Evolutionary conservation across 2,329 filamentous ascomycete genomes (phyloP), one percentile per base, ranked within the genome.

Genomic region (Penicillium sp.): DNA sequence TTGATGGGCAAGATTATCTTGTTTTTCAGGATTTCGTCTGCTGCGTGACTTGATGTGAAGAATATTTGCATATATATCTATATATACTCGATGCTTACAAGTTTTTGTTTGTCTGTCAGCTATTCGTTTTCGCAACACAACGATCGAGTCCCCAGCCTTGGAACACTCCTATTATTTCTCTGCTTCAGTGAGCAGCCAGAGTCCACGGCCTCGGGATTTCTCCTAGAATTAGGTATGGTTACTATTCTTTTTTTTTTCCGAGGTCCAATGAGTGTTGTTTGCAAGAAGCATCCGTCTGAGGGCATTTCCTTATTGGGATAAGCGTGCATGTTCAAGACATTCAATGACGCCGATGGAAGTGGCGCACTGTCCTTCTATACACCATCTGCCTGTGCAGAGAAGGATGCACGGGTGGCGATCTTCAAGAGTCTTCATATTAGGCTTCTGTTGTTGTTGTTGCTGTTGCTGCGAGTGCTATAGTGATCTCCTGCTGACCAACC

Each of bases 281-380:
- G 16, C 30, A 16, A 4, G 30, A 35, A 16, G 30, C 30, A 35
- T 5, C 12, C 28, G 8, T 30, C 28, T 30, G 28, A n/a, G n/a
- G 4, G 46, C 18, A 21, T 48, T 47, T 54, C 33, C 45, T 48
- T 9, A 42, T 48, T n/a, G 21, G 52, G 52, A 55, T 30, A 55
- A 12, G 21, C 52, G 45, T 54, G 43, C 52, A 42, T 48, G 45
- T 55, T 24, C 12, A 43, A 14, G 49, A 52, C 49, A 33, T 33
- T 33, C 6, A 33, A 42, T 3, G n/a, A 18, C 38, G 18, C 9
- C 26, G 24, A 28, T 38, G 35, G 33, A 21, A 40, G 40, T n/a
- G n/a, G n/a, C n/a, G n/a, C n/a, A n/a, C n/a, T n/a, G n/a, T n/a
- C n/a, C n/a, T n/a, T n/a, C n/a, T n/a, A n/a, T n/a, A n/a, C n/a